Conservation (phyloP, 108 stramenopile genomes). For the Phaeodactylum tricornutum region DNA sequence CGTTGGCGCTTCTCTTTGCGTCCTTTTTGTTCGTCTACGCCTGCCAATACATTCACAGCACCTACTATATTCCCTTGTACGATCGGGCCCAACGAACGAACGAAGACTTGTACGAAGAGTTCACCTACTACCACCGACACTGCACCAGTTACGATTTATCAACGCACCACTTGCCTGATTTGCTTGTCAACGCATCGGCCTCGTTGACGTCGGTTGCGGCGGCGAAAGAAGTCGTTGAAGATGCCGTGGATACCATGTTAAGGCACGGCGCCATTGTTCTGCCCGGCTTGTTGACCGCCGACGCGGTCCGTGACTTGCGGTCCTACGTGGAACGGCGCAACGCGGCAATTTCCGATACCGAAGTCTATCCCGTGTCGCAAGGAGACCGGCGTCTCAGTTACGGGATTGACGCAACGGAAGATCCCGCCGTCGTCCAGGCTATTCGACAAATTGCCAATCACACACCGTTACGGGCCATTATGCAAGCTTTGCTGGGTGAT, state of each 20-base stretch:
- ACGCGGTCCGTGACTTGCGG: conserved; percentile 20
- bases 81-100: conserved; percentile 31
- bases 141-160: conserved; percentile 29
- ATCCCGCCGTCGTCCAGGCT: conserved; percentile 30
- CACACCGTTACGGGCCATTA: conserved; percentile 8
- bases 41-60: not conserved
- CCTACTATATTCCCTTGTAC: conserved; percentile 30
- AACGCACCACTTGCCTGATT: not conserved
- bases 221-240: not conserved
- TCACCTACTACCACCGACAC: conserved; percentile 40
- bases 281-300: conserved; percentile 16
- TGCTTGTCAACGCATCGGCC: not conserved
- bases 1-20: conserved; percentile 1
- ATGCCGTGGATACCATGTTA: conserved; percentile 12
- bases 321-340: conserved; percentile 31
- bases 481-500: conserved; percentile 30
- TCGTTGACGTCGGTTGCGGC: no score
- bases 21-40: not conserved
- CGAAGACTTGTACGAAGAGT: conserved; percentile 27
- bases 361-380: conserved; percentile 31
- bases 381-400: conserved; percentile 26
- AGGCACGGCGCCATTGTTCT: conserved; percentile 32
- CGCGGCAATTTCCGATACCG: conserved; percentile 15
- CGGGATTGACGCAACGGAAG: conserved; percentile 47
- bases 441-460: conserved; percentile 31